A percentile compares a stretch with the other conserved stretches of the same genome.
These are phyloP conservation scores for Hygrocybe punicea DNA, from an alignment of 768 basidiomycete genomes.

Conservation along the genomic window DNA sequence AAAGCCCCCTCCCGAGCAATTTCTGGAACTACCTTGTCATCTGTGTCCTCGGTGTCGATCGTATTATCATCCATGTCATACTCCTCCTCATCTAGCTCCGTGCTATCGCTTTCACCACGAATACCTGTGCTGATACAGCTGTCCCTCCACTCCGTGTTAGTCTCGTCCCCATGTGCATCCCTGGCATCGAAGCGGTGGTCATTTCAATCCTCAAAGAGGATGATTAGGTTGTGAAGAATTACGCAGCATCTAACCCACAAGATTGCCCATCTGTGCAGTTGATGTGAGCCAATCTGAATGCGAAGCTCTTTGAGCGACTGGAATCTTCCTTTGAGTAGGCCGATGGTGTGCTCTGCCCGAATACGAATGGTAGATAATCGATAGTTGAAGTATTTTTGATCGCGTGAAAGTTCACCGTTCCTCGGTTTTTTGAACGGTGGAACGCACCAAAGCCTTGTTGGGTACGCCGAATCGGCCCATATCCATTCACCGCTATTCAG, in stretches of 20 bases:
- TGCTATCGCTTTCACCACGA: background rate
- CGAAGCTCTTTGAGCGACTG: slow-evolving; percentile 21
- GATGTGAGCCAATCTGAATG: slow-evolving; percentile 11
- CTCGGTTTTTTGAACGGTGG: slow-evolving; percentile 23
- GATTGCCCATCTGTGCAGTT: slow-evolving; percentile 15
- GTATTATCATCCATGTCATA: too few relatives aligned
- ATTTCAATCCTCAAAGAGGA: background rate
- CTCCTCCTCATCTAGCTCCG: background rate
- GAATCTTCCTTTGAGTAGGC: slow-evolving; percentile 26
- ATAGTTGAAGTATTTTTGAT: slow-evolving; percentile 23
- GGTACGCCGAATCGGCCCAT: slow-evolving; percentile 35
- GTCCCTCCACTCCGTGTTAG: background rate
- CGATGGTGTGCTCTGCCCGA: slow-evolving; percentile 27
- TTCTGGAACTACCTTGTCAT: too few relatives aligned
- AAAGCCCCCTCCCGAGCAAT: too few relatives aligned
- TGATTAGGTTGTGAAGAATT: slow-evolving; percentile 15
- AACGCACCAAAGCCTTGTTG: slow-evolving; percentile 22
- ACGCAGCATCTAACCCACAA: slow-evolving; percentile 16
- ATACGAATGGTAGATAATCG: slow-evolving; percentile 16
- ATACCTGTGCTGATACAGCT: background rate
- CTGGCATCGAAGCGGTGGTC: background rate
- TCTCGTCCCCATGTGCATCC: background rate
- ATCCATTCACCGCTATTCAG: slow-evolving; percentile 22
- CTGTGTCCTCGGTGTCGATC: too few relatives aligned
- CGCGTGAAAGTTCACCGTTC: slow-evolving; percentile 8